phyloP scores from a whole-genome alignment of 2,329 filamentous ascomycete species.

The Trichoderma polysporum region DNA sequence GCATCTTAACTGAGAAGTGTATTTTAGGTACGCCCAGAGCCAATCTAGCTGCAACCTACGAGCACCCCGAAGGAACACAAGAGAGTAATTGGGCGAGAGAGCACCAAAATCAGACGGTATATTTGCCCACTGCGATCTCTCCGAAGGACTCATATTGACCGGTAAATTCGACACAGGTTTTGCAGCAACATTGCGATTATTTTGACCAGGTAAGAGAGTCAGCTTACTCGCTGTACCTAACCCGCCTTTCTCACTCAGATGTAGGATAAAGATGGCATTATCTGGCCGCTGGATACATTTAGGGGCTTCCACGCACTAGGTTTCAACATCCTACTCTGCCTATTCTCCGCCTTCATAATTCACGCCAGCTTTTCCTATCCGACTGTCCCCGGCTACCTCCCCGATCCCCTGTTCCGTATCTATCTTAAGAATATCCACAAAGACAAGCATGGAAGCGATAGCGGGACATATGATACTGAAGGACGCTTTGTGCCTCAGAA shows the following conservation, averaged over 20 bases:
- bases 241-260: conserved; percentile 4
- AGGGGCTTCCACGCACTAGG: conserved; percentile 41
- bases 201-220: neutral
- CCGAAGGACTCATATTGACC: neutral
- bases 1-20: neutral
- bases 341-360: conserved; percentile 41
- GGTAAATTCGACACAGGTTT: neutral
- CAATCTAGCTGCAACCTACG: conserved; percentile 37
- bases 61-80: conserved; percentile 37
- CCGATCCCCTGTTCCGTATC: conserved; percentile 41
- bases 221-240: neutral
- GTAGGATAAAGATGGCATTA: conserved; percentile 39
- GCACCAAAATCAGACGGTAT: conserved; percentile 35
- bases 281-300: conserved; percentile 42
- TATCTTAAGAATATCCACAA: conserved; percentile 42
- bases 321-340: conserved; percentile 41
- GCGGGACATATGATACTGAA: conserved; percentile 47
- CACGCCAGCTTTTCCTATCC: conserved; percentile 47
- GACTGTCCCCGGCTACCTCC: conserved; percentile 38
- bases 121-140: neutral
- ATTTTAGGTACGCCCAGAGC: conserved; percentile 34
- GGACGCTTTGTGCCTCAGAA: conserved; percentile 49
- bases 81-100: conserved; percentile 31
- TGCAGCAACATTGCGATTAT: conserved; percentile 13
- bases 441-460: conserved; percentile 48